Evolutionary conservation across 2,329 filamentous ascomycete genomes (phyloP), one percentile per base, ranked within the genome.

Genomic region (Colletotrichum sp.): DNA sequence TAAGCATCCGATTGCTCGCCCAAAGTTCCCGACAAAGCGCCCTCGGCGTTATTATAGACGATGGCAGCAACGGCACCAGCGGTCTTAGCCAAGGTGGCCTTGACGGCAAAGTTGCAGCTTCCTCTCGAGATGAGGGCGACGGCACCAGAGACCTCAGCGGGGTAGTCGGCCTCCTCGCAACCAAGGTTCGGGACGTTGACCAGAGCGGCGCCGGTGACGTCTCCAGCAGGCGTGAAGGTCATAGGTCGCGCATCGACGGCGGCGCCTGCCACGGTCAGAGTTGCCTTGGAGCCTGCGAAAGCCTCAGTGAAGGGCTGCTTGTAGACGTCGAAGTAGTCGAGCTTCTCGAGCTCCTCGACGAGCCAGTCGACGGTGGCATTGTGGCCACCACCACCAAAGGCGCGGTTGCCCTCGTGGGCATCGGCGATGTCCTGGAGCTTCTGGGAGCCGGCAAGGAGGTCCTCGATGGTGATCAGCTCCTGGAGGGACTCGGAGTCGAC

Each of bases 71-170:
- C 81, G 2, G 93, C 93, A 21, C 92, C 91, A 3, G 92, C 91
- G 1, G 82, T 80, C 74, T 89, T 89, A 28, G 92, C 92, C 21
- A 88, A 84, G 49, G 86, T 82, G 8, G 90, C 87, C 85, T 94
- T 94, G 26, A 87, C 79, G 9, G 86, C 88, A 72, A 94, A 94
- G 18, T 87, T 79, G 81, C 93, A 94, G 2, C 79, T 83, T 71
- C 93, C 92, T 79, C 92, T 89, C 8, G 86, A 87, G 70, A 94
- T 87, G 26, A 94, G 85, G 7, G 91, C 92, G 62, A 94, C 89
- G 24, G 87, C 90, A 49, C 90, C 91, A 5, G 85, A 79, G 16
- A 91, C 84, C 18, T 85, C 85, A 3, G 86, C 83, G 1, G 92
- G 89, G 81, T 86, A 93, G 80, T 93, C 90, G 15, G 83, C 81